phyloP scores from a whole-genome alignment of 2,329 filamentous ascomycete species.

The Ascochyta lentis region DNA sequence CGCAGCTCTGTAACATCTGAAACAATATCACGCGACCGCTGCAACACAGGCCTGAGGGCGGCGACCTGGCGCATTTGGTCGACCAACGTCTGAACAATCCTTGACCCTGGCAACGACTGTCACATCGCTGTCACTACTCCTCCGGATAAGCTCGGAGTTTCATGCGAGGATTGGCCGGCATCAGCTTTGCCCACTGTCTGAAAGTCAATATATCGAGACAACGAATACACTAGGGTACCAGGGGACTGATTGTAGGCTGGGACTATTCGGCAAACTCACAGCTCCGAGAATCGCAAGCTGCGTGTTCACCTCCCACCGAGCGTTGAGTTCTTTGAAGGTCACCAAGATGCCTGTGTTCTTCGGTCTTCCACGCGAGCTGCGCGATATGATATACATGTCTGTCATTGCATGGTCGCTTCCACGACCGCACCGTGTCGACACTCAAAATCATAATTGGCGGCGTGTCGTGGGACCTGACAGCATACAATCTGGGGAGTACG shows the following conservation, averaged over 20 bases:
- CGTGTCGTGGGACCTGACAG: conserved; percentile 25
- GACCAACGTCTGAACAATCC: not conserved
- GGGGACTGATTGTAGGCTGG: too few species aligned
- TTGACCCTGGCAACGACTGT: conserved; percentile 8
- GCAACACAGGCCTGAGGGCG: conserved; percentile 5
- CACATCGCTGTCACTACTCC: conserved; percentile 8
- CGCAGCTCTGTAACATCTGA: conserved; percentile 12
- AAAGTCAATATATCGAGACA: not conserved
- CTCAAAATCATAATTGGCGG: conserved; percentile 23
- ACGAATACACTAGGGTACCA: too few species aligned
- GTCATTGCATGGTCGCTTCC: conserved; percentile 34
- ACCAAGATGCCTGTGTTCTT: conserved; percentile 24
- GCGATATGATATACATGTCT: conserved; percentile 43
- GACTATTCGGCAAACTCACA: too few species aligned
- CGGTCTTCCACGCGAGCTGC: conserved; percentile 40
- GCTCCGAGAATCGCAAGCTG: too few species aligned
- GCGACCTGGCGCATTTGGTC: not conserved
- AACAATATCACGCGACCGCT: conserved; percentile 1
- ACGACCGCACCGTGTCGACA: conserved; percentile 27
- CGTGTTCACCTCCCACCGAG: too few species aligned
- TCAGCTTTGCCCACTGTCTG: not conserved
- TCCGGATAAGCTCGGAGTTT: not conserved
- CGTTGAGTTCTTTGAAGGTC: too few species aligned
- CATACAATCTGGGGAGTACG: conserved; percentile 29
- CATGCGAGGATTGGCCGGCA: not conserved